These are phyloP conservation scores for Zygnema cylindricum DNA, from an alignment of 139 green algal genomes.

Conservation along the genomic window DNA sequence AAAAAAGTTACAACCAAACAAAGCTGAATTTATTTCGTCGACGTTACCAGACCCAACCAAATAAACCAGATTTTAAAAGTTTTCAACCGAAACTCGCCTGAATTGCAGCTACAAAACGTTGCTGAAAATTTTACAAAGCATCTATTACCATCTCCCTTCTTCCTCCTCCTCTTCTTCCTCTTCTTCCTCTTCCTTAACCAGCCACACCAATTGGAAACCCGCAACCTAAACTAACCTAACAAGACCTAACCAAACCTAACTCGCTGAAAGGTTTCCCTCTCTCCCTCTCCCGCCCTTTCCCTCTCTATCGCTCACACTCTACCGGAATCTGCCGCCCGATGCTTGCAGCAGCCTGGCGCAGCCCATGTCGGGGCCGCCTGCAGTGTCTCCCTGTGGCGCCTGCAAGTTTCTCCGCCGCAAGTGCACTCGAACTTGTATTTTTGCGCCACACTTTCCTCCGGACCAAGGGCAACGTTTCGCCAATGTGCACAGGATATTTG, in stretches of 20 bases:
- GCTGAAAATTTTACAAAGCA: no score
- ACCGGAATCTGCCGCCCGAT: background rate
- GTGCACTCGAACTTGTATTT: constrained; percentile 54
- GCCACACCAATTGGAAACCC: no score
- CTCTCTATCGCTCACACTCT: background rate
- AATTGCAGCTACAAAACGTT: no score
- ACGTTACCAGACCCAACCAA: no score
- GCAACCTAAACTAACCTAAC: no score
- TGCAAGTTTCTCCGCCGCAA: constrained; percentile 62
- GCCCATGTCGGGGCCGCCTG: background rate
- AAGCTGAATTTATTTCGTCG: no score
- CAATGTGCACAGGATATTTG: constrained; percentile 63
- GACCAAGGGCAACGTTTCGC: constrained; percentile 56
- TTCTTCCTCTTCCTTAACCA: background rate
- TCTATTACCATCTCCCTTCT: background rate
- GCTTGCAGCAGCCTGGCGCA: background rate
- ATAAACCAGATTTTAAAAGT: no score
- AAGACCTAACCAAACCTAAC: no score
- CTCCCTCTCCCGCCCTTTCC: background rate
- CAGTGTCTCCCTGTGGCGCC: constrained; percentile 52
- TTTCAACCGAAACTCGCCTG: no score
- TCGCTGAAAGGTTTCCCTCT: no score
- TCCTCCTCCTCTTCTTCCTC: background rate
- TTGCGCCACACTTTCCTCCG: constrained; percentile 58
- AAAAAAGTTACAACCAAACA: no score